phyloP scores from a whole-genome alignment of 768 basidiomycete species.

The Cystobasidiopsis lactophilus region DNA sequence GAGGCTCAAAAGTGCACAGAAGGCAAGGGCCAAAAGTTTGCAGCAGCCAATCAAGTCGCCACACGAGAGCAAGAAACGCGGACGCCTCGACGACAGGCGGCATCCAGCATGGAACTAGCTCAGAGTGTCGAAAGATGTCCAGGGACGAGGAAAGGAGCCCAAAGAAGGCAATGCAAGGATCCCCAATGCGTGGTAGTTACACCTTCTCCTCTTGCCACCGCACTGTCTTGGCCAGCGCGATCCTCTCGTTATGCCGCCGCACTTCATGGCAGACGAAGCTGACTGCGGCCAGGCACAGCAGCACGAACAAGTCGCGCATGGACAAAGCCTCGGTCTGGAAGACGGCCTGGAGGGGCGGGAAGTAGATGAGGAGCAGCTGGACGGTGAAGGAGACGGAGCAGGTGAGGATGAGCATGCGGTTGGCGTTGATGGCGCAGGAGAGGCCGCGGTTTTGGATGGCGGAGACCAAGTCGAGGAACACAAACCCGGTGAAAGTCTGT shows the following conservation, averaged over 20 bases:
- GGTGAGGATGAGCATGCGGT: constrained; percentile 72
- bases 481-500: constrained; percentile 94
- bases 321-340: constrained; percentile 80
- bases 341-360: constrained; percentile 69
- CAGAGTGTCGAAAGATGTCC: too few relatives aligned
- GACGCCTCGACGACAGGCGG: too few relatives aligned
- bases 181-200: too few relatives aligned
- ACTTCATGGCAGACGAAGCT: constrained; percentile 56
- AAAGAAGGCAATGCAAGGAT: too few relatives aligned
- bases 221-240: constrained; percentile 19
- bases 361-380: constrained; percentile 67
- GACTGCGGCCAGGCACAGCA: constrained; percentile 43
- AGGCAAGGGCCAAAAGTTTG: too few relatives aligned
- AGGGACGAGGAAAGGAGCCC: too few relatives aligned
- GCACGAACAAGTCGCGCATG: constrained; percentile 41
- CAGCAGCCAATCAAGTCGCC: too few relatives aligned
- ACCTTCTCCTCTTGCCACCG: too few relatives aligned
- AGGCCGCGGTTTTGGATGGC: constrained; percentile 86
- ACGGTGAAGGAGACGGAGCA: constrained; percentile 66
- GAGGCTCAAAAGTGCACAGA: too few relatives aligned
- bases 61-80: too few relatives aligned
- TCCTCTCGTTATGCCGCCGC: constrained; percentile 53
- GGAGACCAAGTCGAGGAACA: constrained; percentile 87
- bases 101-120: too few relatives aligned
- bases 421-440: constrained; percentile 55